These are phyloP conservation scores for Hapsidospora chrysogenum DNA, from an alignment of 495 filamentous ascomycete species.

Conservation along the genomic window DNA sequence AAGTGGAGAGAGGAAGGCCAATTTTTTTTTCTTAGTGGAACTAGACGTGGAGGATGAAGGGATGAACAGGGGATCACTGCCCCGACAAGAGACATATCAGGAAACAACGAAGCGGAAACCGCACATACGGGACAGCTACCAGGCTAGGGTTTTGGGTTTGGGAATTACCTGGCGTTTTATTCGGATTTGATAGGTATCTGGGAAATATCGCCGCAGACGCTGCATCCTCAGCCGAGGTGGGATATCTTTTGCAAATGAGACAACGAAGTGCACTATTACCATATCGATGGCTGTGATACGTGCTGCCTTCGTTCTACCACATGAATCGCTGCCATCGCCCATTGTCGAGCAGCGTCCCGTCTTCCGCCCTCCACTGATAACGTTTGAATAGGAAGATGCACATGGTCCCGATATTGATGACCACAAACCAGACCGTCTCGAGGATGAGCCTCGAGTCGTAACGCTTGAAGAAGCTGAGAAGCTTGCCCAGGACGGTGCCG, in stretches of 20 bases:
- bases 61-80: too few relatives aligned
- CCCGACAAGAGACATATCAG: too few relatives aligned
- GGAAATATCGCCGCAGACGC: neutral
- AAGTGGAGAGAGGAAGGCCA: neutral
- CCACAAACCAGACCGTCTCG: constrained; percentile 66
- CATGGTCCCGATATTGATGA: constrained; percentile 55
- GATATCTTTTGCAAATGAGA: neutral
- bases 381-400: constrained; percentile 66
- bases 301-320: constrained; percentile 41
- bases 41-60: neutral
- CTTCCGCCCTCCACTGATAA: constrained; percentile 50
- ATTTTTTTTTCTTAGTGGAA: neutral
- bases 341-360: constrained; percentile 40
- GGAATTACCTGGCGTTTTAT: too few relatives aligned
- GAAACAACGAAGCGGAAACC: too few relatives aligned
- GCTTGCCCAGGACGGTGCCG: constrained; percentile 4
- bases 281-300: neutral
- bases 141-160: neutral
- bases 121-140: neutral
- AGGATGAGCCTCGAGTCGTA: constrained; percentile 32
- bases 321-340: constrained; percentile 80
- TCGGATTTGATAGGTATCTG: neutral
- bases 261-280: too few relatives aligned
- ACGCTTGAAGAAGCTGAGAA: constrained; percentile 1
- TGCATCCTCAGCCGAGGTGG: neutral